phyloP scores from a whole-genome alignment of 176 grass and related monocot species.

The Hordeum marinum region DNA sequence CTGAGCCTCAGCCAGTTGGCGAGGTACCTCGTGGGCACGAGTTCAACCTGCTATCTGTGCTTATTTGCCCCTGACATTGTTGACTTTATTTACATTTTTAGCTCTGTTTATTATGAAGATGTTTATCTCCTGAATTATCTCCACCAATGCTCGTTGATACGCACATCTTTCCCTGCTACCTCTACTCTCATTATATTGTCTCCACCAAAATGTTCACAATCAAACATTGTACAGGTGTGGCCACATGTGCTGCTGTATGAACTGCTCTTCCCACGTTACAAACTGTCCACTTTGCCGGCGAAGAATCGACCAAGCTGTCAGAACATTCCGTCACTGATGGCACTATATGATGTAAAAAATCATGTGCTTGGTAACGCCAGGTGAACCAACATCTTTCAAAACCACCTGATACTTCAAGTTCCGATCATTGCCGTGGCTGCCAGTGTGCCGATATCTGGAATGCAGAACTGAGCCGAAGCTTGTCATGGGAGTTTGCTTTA shows the following conservation, averaged over 20 bases:
- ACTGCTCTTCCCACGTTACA: slow-evolving; percentile 73
- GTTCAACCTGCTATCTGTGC: neutral
- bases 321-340: slow-evolving; percentile 76
- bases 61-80: neutral
- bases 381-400: neutral
- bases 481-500: neutral
- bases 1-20: neutral
- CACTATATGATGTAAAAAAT: neutral
- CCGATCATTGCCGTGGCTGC: neutral
- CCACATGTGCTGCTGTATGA: slow-evolving; percentile 96
- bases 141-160: neutral
- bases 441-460: neutral
- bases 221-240: slow-evolving; percentile 61
- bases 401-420: neutral
- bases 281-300: slow-evolving; percentile 89
- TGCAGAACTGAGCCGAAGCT: neutral
- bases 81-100: neutral
- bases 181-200: neutral
- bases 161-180: neutral
- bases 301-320: slow-evolving; percentile 84
- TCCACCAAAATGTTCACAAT: neutral
- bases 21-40: neutral
- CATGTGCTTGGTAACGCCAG: neutral
- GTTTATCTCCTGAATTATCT: neutral
- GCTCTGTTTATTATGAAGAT: neutral